Conservation (phyloP, 2,329 filamentous ascomycete genomes). For the Neodidymelliopsis sp. region DNA sequence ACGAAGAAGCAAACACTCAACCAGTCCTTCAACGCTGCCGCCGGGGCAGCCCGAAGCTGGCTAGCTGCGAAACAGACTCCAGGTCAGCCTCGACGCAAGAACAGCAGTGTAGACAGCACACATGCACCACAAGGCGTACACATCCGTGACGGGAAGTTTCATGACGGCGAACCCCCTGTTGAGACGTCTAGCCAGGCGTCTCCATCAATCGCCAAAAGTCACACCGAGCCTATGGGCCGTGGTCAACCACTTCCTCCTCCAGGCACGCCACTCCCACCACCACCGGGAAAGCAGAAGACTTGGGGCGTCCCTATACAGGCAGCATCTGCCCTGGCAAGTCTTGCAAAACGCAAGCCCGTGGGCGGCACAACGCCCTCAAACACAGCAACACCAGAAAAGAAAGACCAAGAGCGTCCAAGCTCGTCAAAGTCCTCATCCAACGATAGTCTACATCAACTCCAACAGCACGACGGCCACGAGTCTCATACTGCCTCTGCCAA, state of each 20-base stretch:
- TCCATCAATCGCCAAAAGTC: slow-evolving; percentile 32
- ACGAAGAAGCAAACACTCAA: slow-evolving; percentile 40
- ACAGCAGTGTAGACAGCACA: slow-evolving; percentile 20
- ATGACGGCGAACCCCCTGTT: slow-evolving; percentile 14
- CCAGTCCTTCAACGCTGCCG: slow-evolving; percentile 55
- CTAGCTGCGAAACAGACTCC: slow-evolving; percentile 56
- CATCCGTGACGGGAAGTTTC: slow-evolving; percentile 11
- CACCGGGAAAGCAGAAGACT: slow-evolving; percentile 60
- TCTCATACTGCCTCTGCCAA: slow-evolving; percentile 3
- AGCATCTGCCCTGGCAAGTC: slow-evolving; percentile 41
- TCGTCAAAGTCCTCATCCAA: slow-evolving; percentile 17
- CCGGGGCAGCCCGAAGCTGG: slow-evolving; percentile 68
- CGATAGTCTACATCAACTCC: slow-evolving; percentile 7
- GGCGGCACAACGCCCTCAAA: slow-evolving; percentile 31
- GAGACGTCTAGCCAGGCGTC: slow-evolving; percentile 13
- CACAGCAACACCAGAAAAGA: slow-evolving; percentile 2
- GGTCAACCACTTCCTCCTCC: slow-evolving; percentile 83
- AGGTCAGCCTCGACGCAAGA: slow-evolving; percentile 18
- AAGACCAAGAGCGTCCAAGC: slow-evolving; percentile 12
- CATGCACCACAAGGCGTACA: slow-evolving; percentile 21
- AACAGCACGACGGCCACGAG: slow-evolving; percentile 13
- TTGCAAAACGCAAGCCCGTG: slow-evolving; percentile 72
- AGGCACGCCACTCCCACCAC: slow-evolving; percentile 77
- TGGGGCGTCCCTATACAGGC: slow-evolving; percentile 62
- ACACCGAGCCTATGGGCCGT: slow-evolving; percentile 77